Percentiles rank a stretch among this genome's conserved stretches.
phyloP scores from a whole-genome alignment of 768 basidiomycete species.

The Neoboletus magnificus region DNA sequence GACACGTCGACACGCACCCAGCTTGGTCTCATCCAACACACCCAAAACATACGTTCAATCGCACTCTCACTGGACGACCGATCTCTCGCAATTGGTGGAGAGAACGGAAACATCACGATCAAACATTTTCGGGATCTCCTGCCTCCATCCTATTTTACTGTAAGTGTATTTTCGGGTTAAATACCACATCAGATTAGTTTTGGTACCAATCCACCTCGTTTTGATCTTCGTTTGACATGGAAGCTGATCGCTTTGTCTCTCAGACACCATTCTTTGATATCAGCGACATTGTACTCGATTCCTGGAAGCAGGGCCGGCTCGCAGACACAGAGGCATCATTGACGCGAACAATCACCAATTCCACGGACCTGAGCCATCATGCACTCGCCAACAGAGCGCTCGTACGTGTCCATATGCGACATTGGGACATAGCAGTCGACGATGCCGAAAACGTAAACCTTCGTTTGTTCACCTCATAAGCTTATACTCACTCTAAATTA shows the following conservation, averaged over 20 bases:
- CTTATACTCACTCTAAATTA: not conserved
- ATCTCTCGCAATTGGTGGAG: no score
- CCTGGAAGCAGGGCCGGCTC: not conserved
- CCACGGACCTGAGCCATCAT: not conserved
- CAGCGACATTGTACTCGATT: not conserved
- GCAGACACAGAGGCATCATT: not conserved
- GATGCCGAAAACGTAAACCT: slow-evolving; percentile 3
- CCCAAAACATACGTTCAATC: no score
- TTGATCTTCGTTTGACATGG: no score
- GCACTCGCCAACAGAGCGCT: slow-evolving; percentile 3
- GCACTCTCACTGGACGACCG: no score
- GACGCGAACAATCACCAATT: not conserved
- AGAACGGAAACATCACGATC: no score
- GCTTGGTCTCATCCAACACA: no score
- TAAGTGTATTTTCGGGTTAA: no score
- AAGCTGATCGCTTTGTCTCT: no score
- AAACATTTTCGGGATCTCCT: not conserved
- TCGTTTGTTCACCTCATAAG: no score
- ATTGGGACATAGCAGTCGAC: not conserved
- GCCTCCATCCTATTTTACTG: not conserved
- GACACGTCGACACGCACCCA: no score
- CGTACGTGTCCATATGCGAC: not conserved
- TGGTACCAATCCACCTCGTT: not conserved
- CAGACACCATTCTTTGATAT: not conserved
- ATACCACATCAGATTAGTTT: no score